phyloP scores from a whole-genome alignment of 768 basidiomycete genomes.

The Dioszegia aurantiaca region DNA sequence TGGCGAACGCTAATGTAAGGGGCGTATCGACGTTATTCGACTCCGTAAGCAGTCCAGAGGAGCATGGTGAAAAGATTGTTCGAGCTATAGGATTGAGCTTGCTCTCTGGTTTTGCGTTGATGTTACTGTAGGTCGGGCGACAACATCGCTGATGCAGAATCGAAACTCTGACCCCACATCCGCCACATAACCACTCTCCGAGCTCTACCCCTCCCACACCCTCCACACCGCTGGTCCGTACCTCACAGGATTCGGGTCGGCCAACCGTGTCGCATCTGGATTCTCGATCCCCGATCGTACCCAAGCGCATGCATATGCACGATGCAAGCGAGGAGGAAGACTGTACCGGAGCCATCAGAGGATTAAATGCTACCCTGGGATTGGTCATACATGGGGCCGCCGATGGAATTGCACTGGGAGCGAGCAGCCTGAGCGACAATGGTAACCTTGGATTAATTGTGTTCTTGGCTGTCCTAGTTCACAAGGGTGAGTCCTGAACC shows the following conservation, averaged over 20 bases:
- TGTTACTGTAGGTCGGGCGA: constrained; percentile 46
- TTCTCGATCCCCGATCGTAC: constrained; percentile 36
- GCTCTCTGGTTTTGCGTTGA: constrained; percentile 50
- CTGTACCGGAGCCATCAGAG: constrained; percentile 30
- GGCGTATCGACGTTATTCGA: constrained; percentile 47
- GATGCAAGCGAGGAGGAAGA: constrained; percentile 25
- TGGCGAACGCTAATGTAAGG: constrained; percentile 57
- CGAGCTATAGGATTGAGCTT: constrained; percentile 49
- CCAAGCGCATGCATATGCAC: constrained; percentile 37
- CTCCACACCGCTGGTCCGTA: constrained; percentile 18
- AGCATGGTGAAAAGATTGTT: constrained; percentile 27
- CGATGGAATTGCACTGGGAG: constrained; percentile 88
- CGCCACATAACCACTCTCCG: constrained; percentile 32
- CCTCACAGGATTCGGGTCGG: constrained; percentile 12
- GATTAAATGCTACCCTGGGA: constrained; percentile 73
- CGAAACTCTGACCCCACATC: constrained; percentile 49
- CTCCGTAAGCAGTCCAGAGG: constrained; percentile 27
- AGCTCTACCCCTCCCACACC: constrained; percentile 23
- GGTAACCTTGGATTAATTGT: constrained; percentile 70
- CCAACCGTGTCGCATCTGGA: constrained; percentile 27
- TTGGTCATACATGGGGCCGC: constrained; percentile 82
- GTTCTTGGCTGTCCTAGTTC: constrained; percentile 84
- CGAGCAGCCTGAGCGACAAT: constrained; percentile 55
- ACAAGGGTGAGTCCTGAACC: constrained; percentile 64
- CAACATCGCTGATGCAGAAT: constrained; percentile 20